A percentile compares a stretch with the other conserved stretches of the same genome.
Conservation (phyloP, 257 asterid genomes). For the Paraleonurus japonicus region DNA sequence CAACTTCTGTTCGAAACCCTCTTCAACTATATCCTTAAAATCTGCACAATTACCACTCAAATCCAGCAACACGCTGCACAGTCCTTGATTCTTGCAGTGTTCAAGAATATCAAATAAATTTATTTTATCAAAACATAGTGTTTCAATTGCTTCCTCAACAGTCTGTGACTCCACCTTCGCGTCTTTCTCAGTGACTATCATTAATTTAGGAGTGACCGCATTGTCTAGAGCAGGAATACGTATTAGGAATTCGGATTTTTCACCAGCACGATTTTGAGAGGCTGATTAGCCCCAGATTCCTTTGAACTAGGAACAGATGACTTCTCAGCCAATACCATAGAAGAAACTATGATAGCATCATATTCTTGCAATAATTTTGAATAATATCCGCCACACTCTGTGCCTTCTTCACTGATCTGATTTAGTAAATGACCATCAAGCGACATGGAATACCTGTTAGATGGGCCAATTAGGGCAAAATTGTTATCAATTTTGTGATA, state of each 20-base stretch:
- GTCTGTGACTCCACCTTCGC: slow-evolving; percentile 26
- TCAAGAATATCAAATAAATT: slow-evolving; percentile 62
- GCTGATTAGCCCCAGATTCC: slow-evolving; percentile 84
- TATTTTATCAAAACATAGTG: slow-evolving; percentile 36
- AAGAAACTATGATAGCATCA: slow-evolving; percentile 64
- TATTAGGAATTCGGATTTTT: slow-evolving; percentile 30
- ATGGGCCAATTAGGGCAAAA: slow-evolving; percentile 20
- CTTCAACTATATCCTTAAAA: slow-evolving; percentile 57
- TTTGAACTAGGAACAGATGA: slow-evolving; percentile 48
- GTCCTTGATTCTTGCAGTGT: slow-evolving; percentile 64
- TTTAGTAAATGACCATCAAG: slow-evolving; percentile 56
- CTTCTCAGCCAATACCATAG: slow-evolving; percentile 28
- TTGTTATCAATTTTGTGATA: neutral
- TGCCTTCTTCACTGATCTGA: slow-evolving; percentile 56
- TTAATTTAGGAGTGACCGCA: slow-evolving; percentile 37
- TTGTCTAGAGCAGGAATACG: slow-evolving; percentile 27
- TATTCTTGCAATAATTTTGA: slow-evolving; percentile 81
- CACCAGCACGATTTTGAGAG: slow-evolving; percentile 57
- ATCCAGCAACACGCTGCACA: slow-evolving; percentile 73
- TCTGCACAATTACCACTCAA: slow-evolving; percentile 43
- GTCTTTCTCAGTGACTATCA: slow-evolving; percentile 44
- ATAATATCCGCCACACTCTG: slow-evolving; percentile 75
- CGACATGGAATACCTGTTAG: slow-evolving; percentile 73
- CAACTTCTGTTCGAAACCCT: slow-evolving; percentile 56
- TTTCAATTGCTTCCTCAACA: slow-evolving; percentile 44